Conservation (phyloP, 1,139 yeast species). For the Taphrina confusa region DNA sequence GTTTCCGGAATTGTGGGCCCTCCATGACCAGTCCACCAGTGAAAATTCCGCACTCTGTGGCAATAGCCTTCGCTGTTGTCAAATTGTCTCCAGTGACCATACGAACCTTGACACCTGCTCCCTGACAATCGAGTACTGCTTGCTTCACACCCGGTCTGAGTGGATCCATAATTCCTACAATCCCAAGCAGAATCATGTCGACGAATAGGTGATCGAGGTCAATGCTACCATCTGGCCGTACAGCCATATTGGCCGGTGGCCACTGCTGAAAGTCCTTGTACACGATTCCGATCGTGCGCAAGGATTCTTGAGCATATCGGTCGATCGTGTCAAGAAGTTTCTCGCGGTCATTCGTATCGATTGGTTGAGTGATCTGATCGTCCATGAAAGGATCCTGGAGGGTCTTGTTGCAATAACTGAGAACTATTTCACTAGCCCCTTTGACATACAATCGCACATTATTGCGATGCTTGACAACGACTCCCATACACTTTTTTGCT, state of each 20-base stretch:
- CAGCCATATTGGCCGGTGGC: conserved; percentile 61
- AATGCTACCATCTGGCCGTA: conserved; percentile 41
- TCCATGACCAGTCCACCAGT: conserved; percentile 73
- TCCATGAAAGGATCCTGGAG: conserved; percentile 40
- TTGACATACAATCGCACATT: conserved; percentile 67
- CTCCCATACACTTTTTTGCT: conserved; percentile 87
- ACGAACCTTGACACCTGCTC: conserved; percentile 90
- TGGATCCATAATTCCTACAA: conserved; percentile 95
- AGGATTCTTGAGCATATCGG: conserved; percentile 69
- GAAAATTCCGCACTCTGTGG: conserved; percentile 79
- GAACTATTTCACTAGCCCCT: conserved; percentile 92
- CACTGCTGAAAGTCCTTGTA: conserved; percentile 71
- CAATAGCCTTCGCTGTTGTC: conserved; percentile 86
- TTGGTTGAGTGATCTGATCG: conserved; percentile 47
- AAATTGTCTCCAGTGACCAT: conserved; percentile 98
- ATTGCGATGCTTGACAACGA: conserved; percentile 56
- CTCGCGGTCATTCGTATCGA: conserved; percentile 41
- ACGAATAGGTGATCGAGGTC: conserved; percentile 40
- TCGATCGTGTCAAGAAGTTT: conserved; percentile 55
- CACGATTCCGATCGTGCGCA: conserved; percentile 81
- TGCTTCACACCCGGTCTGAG: conserved; percentile 84
- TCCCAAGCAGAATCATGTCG: conserved; percentile 51
- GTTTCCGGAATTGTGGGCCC: conserved; percentile 81
- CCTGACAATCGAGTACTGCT: conserved; percentile 80
- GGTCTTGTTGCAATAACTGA: conserved; percentile 56